phyloP scores from a whole-genome alignment of 257 asterid species.

The Anisodus acutangulus region DNA sequence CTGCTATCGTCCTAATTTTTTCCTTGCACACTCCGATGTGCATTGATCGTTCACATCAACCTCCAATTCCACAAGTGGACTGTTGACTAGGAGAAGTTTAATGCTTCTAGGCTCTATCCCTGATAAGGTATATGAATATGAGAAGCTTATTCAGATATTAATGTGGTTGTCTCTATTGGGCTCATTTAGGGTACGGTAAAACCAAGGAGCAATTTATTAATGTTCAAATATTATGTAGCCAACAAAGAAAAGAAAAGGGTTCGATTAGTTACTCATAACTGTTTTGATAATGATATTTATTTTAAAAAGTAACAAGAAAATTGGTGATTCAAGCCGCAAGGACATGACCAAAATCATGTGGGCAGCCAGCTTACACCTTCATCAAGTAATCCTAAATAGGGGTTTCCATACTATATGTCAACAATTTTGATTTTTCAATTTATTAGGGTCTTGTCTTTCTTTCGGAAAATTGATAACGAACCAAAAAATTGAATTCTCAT shows the following conservation, averaged over 20 bases:
- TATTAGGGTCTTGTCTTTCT: neutral
- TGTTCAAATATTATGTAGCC: neutral
- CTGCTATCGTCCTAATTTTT: neutral
- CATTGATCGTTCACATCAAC: neutral
- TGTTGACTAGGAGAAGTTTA: conserved; percentile 19
- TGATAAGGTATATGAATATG: conserved; percentile 1
- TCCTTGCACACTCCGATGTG: conserved; percentile 1
- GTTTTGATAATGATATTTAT: too few species aligned
- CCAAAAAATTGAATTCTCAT: neutral
- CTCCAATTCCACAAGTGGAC: conserved; percentile 10
- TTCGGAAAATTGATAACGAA: neutral
- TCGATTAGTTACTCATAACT: neutral
- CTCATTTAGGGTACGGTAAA: neutral
- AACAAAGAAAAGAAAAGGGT: neutral
- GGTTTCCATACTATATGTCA: neutral
- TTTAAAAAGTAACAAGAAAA: neutral
- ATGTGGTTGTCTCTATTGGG: neutral
- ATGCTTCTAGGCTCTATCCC: neutral
- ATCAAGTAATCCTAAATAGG: conserved; percentile 20
- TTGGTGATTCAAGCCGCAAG: neutral
- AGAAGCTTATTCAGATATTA: neutral
- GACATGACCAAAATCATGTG: neutral
- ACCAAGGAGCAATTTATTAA: neutral
- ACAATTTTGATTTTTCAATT: neutral
- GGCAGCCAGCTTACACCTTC: neutral